These are phyloP conservation scores for Wickerhamomyces tratensis DNA, from an alignment of 805 yeast genomes.

Conservation along the genomic window DNA sequence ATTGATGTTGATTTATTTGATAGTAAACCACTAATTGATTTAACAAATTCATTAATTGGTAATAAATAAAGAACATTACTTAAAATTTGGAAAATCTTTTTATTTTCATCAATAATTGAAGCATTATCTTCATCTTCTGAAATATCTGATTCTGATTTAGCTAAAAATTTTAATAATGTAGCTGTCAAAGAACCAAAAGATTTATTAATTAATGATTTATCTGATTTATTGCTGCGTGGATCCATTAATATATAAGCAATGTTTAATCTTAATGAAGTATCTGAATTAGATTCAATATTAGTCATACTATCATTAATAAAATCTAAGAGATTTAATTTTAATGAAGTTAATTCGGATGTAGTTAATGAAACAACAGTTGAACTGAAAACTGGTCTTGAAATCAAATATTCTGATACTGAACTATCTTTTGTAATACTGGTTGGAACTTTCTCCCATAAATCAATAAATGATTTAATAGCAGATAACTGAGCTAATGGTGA, in stretches of 20 bases:
- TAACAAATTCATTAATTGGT: slow-evolving; percentile 66
- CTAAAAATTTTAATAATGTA: slow-evolving; percentile 4
- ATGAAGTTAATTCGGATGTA: slow-evolving; percentile 33
- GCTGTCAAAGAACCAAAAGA: slow-evolving; percentile 14
- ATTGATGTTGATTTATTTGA: slow-evolving; percentile 22
- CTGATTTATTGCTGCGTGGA: slow-evolving; percentile 8
- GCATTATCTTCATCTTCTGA: no score
- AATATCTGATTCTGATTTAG: no score
- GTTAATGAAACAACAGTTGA: slow-evolving; percentile 44
- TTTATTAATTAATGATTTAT: slow-evolving; percentile 4
- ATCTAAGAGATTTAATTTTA: slow-evolving; percentile 42
- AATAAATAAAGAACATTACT: slow-evolving; percentile 56
- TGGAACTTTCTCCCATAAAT: slow-evolving; percentile 40
- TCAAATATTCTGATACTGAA: slow-evolving; percentile 23
- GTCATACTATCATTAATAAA: slow-evolving; percentile 38
- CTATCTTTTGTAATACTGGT: slow-evolving; percentile 8
- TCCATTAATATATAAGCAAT: slow-evolving; percentile 43
- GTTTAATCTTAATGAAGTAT: slow-evolving; percentile 43
- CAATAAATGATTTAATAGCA: slow-evolving; percentile 40
- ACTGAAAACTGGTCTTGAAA: slow-evolving; percentile 53
- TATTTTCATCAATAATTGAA: slow-evolving; percentile 10
- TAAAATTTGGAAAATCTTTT: slow-evolving; percentile 43
- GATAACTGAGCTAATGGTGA: slow-evolving; percentile 55
- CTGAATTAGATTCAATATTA: slow-evolving; percentile 26
- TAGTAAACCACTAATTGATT: slow-evolving; percentile 41